These are phyloP conservation scores for Podila clonocystis DNA, from an alignment of 192 early-diverging fungal genomes.

Conservation along the genomic window DNA sequence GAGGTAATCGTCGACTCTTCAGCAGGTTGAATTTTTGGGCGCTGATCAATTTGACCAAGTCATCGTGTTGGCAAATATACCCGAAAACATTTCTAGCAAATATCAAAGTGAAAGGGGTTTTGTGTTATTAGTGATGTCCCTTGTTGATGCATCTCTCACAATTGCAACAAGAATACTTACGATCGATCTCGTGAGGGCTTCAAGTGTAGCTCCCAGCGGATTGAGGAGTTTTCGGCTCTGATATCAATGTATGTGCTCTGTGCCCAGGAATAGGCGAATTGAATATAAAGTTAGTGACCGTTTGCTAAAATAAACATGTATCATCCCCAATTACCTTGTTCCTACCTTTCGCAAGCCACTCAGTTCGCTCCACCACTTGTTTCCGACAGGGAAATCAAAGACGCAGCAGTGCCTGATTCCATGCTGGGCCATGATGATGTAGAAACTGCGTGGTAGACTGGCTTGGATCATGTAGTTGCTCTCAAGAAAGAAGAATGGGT, in stretches of 20 bases:
- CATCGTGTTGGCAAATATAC: conserved; percentile 66
- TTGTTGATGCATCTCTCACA: not conserved
- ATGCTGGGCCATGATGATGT: conserved; percentile 64
- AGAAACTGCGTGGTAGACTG: conserved; percentile 63
- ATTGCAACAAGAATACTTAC: conserved; percentile 44
- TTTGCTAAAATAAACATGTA: not conserved
- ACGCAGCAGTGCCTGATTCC: conserved; percentile 65
- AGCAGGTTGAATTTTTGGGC: conserved; percentile 61
- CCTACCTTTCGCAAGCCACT: conserved; percentile 70
- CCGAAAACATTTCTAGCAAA: conserved; percentile 67
- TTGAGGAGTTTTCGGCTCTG: conserved; percentile 53
- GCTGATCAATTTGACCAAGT: conserved; percentile 64
- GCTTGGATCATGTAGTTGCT: conserved; percentile 54
- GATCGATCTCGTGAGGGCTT: conserved; percentile 69
- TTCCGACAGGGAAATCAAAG: conserved; percentile 67
- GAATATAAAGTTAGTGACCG: conserved; percentile 7
- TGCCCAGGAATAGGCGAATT: not conserved
- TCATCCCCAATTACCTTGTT: not conserved
- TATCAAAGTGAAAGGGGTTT: too few relatives aligned
- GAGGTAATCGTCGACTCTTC: conserved; percentile 62
- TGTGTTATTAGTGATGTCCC: not conserved
- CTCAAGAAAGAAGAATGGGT: conserved; percentile 55
- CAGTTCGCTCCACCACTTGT: conserved; percentile 71
- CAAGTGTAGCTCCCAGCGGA: conserved; percentile 75
- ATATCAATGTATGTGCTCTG: conserved; percentile 65